A percentile compares a stretch with the other conserved stretches of the same genome.
phyloP scores from a whole-genome alignment of 139 green algal genomes.

The Yamagishiella unicocca region DNA sequence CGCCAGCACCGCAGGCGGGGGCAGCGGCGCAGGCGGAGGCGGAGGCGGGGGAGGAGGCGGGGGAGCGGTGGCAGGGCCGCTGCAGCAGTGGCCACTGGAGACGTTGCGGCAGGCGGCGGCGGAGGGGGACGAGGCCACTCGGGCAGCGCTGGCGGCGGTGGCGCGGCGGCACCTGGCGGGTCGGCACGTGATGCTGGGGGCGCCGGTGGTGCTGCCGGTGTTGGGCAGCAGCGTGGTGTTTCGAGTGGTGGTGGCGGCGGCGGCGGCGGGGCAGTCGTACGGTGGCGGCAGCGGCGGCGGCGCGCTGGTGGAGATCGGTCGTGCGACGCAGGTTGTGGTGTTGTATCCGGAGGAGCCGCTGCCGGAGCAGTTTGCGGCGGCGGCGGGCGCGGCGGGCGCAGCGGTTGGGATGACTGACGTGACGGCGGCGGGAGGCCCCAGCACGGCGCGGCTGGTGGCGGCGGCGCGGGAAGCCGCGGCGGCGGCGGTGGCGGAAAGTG shows the following conservation, averaged over 20 bases:
- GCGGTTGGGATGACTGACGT: neutral
- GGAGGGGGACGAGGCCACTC: neutral
- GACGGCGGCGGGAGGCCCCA: constrained; percentile 24
- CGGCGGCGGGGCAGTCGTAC: constrained; percentile 10
- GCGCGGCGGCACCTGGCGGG: constrained; percentile 55
- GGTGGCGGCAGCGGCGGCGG: neutral
- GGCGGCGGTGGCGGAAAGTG: constrained; percentile 52
- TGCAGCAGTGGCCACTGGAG: constrained; percentile 40
- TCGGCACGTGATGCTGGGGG: constrained; percentile 65
- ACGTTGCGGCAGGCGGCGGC: constrained; percentile 19
- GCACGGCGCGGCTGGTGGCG: constrained; percentile 33
- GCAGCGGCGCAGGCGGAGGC: no score
- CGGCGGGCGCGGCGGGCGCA: neutral
- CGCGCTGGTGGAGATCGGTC: constrained; percentile 34
- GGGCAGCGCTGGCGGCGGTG: constrained; percentile 41
- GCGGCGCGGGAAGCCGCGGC: constrained; percentile 59
- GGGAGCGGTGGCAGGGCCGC: neutral
- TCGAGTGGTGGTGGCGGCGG: neutral
- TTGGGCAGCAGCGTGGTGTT: constrained; percentile 58
- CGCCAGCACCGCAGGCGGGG: neutral
- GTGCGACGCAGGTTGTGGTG: neutral
- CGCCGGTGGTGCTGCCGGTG: constrained; percentile 61
- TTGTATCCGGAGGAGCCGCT: neutral
- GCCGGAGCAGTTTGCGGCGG: neutral
- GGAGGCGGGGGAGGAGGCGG: constrained; percentile 36